Base-by-base conservation (phyloP, 1,139 yeast genomes). In the Kurtzmaniella quercitrusa region DNA sequence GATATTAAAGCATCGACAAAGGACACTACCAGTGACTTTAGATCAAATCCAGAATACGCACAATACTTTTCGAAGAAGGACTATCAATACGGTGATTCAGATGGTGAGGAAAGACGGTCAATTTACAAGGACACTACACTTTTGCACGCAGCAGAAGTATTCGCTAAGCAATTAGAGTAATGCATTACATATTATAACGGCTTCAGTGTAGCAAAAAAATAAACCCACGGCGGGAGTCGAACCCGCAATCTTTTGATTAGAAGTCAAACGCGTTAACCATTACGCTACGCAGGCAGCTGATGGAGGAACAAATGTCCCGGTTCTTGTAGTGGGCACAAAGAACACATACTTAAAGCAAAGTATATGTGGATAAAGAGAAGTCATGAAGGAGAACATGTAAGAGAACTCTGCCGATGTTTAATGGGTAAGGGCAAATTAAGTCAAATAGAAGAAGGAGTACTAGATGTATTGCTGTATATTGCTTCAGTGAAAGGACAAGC, bases 141-240 rank as follows among this genome's bases (percentile, higher is more conserved):
- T 24, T 53, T 60, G 40, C 47, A 51, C 40, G 56, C 57, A 9
- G 66, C 66, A 5, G 62, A 62, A 46, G 51, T 53, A 45, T 63
- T 63, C 51, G 61, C 59, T n/a, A 55, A 54, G 39, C 60, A 58
- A 40, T 46, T 51, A 21, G 46, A 45, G 38, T 18, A 21, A 17
- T 16, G n/a, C 15, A 18, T 12, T 25, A 23, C 27, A 23, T 8
- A 8, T 23, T 23, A 37, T 6, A 25, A 38, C 14, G 27, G 17
- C 25, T 17, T 15, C 16, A 17, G 24, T 16, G 25, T 12, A 6
- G 24, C n/a, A 38, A 33, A 44, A 24, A 41, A 44, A 39, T 5
- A 16, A 17, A 36, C 38, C 38, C 38, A 36, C 39, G 40, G 40
- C 37, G 37, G 23, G 34, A 21, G 38, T 34, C 34, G 17, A 24